Conservation (phyloP, 2,329 filamentous ascomycete species). For the Chrysoporthe austroafricana region DNA sequence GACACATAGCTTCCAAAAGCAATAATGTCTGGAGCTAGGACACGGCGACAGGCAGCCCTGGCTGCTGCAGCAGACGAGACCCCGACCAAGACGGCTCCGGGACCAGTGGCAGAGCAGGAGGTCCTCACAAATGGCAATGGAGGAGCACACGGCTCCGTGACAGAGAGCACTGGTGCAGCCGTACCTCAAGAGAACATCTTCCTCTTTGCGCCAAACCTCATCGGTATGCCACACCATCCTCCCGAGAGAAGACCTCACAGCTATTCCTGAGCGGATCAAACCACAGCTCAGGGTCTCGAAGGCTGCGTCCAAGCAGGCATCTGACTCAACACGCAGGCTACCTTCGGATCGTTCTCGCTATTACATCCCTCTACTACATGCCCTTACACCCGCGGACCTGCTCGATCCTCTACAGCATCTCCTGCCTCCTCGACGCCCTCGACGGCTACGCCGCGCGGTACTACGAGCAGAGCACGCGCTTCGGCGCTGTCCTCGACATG, state of each 20-base stretch:
- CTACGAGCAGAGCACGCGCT: conserved; percentile 91
- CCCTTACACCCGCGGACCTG: conserved; percentile 96
- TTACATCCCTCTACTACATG: conserved; percentile 98
- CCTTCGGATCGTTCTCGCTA: conserved; percentile 75
- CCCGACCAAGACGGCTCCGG: conserved; percentile 36
- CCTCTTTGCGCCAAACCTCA: conserved; percentile 79
- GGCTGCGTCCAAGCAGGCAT: conserved; percentile 11
- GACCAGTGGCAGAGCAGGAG: conserved; percentile 31
- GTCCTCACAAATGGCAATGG: conserved; percentile 51
- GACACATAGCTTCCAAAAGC: conserved; percentile 13
- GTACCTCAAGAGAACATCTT: conserved; percentile 72
- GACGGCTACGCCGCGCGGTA: conserved; percentile 90
- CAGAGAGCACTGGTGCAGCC: conserved; percentile 42
- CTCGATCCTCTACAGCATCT: conserved; percentile 87
- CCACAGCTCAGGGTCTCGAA: neutral
- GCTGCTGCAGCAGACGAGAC: conserved; percentile 31
- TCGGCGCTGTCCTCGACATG: conserved; percentile 98
- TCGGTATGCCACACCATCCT: conserved; percentile 58
- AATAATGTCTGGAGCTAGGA: conserved; percentile 31
- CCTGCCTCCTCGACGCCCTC: conserved; percentile 91
- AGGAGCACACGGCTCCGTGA: conserved; percentile 39
- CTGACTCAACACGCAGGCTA: conserved; percentile 60
- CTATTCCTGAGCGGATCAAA: conserved; percentile 13
- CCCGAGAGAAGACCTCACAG: neutral
- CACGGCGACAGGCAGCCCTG: conserved; percentile 32